Evolutionary conservation across 2,329 filamentous ascomycete genomes (phyloP).

Genomic region (Microsporum audouinii): DNA sequence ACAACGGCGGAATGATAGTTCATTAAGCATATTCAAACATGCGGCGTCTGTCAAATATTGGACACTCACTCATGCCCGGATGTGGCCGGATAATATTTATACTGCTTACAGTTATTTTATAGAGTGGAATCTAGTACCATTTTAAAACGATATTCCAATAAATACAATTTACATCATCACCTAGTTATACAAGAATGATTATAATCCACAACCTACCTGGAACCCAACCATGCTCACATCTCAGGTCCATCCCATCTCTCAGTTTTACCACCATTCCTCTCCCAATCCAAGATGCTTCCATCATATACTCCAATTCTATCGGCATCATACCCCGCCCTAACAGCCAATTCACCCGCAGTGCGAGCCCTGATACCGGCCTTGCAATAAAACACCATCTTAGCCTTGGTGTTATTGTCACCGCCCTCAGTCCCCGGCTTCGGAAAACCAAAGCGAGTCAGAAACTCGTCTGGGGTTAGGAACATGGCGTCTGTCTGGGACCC

Average conservation of each 20-base stretch:
- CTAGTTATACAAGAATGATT: neutral
- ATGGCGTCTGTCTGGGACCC: conserved; percentile 65
- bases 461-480: conserved; percentile 64
- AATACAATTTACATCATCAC: too few species aligned
- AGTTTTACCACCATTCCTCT: conserved; percentile 54
- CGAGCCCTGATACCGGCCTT: conserved; percentile 76
- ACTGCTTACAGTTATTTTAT: too few species aligned
- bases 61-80: too few species aligned
- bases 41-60: too few species aligned
- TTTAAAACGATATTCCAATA: too few species aligned
- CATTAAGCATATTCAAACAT: too few species aligned
- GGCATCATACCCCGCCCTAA: conserved; percentile 60
- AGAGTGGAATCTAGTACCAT: too few species aligned
- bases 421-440: conserved; percentile 48
- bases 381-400: conserved; percentile 72
- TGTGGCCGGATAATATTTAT: too few species aligned
- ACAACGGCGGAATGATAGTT: too few species aligned
- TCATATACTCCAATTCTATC: conserved; percentile 46
- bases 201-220: neutral
- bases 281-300: conserved; percentile 63
- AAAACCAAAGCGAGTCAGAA: conserved; percentile 72
- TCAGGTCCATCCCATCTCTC: conserved; percentile 34
- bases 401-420: conserved; percentile 10
- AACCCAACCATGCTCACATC: neutral
- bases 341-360: conserved; percentile 65